These are phyloP conservation scores for Sugiyamaella xylanicola DNA, from an alignment of 1,139 yeast species.

Conservation along the genomic window DNA sequence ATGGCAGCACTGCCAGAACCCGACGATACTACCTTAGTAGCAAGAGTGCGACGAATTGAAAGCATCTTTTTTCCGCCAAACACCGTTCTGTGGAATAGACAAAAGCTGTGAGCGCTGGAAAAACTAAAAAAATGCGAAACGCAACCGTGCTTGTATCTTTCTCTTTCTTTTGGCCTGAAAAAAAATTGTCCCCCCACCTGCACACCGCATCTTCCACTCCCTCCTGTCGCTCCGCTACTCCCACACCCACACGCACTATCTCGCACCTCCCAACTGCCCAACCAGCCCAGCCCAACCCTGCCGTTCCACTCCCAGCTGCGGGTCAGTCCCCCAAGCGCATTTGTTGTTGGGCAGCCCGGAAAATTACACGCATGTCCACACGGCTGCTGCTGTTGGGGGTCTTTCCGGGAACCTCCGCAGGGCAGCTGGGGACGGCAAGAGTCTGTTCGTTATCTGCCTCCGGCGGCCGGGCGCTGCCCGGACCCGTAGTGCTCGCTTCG, in stretches of 20 bases:
- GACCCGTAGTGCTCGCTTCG: not conserved
- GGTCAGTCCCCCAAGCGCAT: too few species aligned
- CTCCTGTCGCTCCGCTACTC: too few species aligned
- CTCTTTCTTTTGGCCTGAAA: not conserved
- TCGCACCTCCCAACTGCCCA: not conserved
- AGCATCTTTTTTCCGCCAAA: constrained; percentile 1
- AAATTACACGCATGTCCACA: not conserved
- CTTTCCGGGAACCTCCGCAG: not conserved
- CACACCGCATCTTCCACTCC: not conserved
- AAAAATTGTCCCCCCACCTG: not conserved
- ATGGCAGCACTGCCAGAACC: not conserved
- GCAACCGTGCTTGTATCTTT: not conserved
- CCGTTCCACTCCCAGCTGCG: not conserved
- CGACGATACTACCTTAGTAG: not conserved
- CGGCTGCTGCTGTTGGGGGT: not conserved
- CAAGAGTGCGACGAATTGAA: constrained; percentile 7
- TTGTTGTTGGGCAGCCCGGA: not conserved
- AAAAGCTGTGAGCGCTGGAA: too few species aligned
- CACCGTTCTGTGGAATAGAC: not conserved
- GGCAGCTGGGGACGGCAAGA: too few species aligned
- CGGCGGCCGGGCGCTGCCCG: not conserved
- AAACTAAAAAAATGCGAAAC: not conserved
- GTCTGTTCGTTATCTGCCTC: too few species aligned
- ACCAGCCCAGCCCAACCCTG: too few species aligned
- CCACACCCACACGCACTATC: too few species aligned